Evolutionary conservation across 805 yeast species (phyloP), one percentile per base, ranked within the genome.

Genomic region (Metschnikowia orientalis): DNA sequence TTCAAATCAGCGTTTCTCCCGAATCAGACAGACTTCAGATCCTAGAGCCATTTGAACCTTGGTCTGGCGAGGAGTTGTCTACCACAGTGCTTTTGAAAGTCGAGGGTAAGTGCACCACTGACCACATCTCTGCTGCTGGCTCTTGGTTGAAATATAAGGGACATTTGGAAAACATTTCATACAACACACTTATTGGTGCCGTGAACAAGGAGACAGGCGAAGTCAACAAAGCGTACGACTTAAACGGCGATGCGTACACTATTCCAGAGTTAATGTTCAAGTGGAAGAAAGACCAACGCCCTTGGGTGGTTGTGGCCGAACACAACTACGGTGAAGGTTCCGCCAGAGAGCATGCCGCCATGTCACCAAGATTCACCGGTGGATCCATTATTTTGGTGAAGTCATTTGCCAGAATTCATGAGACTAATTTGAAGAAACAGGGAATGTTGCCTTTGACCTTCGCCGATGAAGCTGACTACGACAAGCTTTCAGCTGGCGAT

Each of bases 291-390:
- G 92, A 86, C 41, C 48, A 62, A 11, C 74, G 83, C 49, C 92
- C 94, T 13, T 90, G 98, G 98, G 73, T 79, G 46, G 97, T 92
- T 27, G 82, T 92, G 44, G 97, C 97, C 34, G 98, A 92, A 61
- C 95, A 92, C 58, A 90, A 90, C 64, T 92, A 90, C 55, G 98
- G 98, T 65, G 98, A 90, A 69, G 98, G 98, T 51, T 89, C 97
- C 30, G 97, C 98, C 19, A 84, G 98, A 75, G 98, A 90, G 61
- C 98, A 90, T 54, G 98, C 98, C 28, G 97, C 97, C 10, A 71
- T 92, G 47, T 86, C 92, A 20, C 98, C 97, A 36, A 76, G 94
- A 63, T 92, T 85, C 69, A 72, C 92, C 27, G 97, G 97, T 40
- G 97, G 98, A 43, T 65, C 80, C 38, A 76, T 88, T 44, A 82